Evolutionary conservation across 148 eudicot genomes (phyloP).

Genomic region (Linanthus parryae): DNA sequence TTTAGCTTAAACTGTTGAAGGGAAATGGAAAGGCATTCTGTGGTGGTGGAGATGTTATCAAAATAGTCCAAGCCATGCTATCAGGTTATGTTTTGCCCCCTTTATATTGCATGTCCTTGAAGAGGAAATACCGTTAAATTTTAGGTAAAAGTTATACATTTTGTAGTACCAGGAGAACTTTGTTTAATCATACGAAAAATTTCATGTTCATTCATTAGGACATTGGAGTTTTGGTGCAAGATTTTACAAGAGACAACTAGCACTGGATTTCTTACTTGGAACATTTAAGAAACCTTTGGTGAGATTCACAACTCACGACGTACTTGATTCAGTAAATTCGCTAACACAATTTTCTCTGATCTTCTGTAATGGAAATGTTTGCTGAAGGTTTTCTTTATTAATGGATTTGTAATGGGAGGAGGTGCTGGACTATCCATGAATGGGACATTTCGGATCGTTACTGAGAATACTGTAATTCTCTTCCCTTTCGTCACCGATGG

Average conservation of each 20-base stretch:
- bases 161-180: neutral
- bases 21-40: neutral
- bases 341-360: neutral
- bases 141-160: too few species aligned
- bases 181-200: neutral
- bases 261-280: conserved; percentile 24
- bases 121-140: neutral
- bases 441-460: conserved; percentile 18
- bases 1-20: too few species aligned
- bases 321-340: neutral
- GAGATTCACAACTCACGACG: neutral
- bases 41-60: neutral
- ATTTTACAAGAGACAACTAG: conserved; percentile 22
- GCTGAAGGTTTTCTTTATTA: conserved; percentile 11
- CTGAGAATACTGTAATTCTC: conserved; percentile 14
- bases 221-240: conserved; percentile 21
- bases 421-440: conserved; percentile 26
- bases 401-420: conserved; percentile 27
- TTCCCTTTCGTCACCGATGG: neutral
- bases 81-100: neutral
- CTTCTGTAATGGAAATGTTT: neutral
- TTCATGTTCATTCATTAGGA: conserved; percentile 7
- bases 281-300: conserved; percentile 23
- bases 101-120: neutral
- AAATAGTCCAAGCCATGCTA: neutral